Conservation (phyloP, 345 rosid genomes). For the Microthlaspi erraticum region DNA sequence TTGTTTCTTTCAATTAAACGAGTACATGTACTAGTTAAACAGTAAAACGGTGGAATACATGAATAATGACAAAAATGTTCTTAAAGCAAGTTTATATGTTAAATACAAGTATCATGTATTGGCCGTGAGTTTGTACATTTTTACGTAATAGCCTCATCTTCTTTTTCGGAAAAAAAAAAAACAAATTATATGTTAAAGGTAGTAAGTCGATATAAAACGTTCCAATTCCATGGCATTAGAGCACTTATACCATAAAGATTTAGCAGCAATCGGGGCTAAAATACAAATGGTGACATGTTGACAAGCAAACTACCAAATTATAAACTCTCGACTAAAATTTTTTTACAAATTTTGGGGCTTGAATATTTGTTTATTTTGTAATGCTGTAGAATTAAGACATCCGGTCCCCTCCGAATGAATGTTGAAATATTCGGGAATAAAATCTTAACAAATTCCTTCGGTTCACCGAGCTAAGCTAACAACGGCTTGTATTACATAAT, state of each 20-base stretch:
- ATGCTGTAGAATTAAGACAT: background rate
- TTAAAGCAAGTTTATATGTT: too few species aligned
- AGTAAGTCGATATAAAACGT: background rate
- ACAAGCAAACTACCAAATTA: background rate
- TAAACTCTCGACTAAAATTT: background rate
- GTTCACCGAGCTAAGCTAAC: constrained; percentile 1
- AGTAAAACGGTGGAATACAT: background rate
- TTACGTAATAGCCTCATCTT: background rate
- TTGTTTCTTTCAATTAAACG: too few species aligned
- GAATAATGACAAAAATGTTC: background rate
- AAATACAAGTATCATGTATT: too few species aligned
- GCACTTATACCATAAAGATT: background rate
- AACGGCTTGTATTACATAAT: constrained; percentile 9
- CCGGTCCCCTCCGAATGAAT: background rate
- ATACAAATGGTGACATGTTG: background rate
- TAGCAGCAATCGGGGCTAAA: background rate
- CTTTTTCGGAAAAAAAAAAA: background rate
- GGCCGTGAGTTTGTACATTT: background rate
- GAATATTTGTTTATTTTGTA: background rate
- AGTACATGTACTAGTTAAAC: too few species aligned
- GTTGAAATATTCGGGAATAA: constrained; percentile 4
- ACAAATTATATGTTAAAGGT: background rate
- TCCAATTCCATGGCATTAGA: background rate
- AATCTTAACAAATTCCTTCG: constrained; percentile 3
- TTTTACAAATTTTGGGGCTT: background rate